Evolutionary conservation across 768 basidiomycete genomes (phyloP).

Genomic region (Coprinellus aureogranulatus): DNA sequence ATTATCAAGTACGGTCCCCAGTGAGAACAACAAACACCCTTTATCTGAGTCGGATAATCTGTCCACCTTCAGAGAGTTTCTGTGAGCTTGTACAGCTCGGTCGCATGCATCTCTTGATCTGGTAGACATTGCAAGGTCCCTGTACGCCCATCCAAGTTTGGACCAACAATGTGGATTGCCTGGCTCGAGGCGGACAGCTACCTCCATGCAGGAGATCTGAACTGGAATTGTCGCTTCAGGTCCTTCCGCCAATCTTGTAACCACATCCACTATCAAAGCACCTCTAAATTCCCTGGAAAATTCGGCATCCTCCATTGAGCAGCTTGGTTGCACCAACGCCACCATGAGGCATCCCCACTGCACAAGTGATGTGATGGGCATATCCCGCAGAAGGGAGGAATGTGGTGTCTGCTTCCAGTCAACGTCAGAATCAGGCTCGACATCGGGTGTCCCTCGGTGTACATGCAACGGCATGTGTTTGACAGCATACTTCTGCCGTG

Average conservation of each 20-base stretch:
- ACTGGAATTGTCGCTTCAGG: too few relatives aligned
- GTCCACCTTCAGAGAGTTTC: not conserved
- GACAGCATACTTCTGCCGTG: too few relatives aligned
- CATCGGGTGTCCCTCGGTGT: too few relatives aligned
- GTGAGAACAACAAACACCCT: not conserved
- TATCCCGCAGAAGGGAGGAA: too few relatives aligned
- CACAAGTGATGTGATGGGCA: too few relatives aligned
- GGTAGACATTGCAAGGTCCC: not conserved
- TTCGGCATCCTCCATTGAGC: too few relatives aligned
- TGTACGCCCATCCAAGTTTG: not conserved
- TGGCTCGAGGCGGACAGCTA: not conserved
- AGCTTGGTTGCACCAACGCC: too few relatives aligned
- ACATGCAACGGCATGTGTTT: too few relatives aligned
- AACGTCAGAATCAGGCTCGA: too few relatives aligned
- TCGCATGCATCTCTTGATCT: not conserved
- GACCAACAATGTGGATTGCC: not conserved
- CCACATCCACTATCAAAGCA: not conserved
- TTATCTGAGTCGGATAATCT: not conserved
- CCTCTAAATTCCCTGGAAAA: not conserved
- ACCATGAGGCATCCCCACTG: too few relatives aligned
- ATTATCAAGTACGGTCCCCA: not conserved
- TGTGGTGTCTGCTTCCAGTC: too few relatives aligned
- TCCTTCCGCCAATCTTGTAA: not conserved
- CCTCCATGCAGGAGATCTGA: not conserved
- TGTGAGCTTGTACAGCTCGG: not conserved